Percentiles rank a stretch among this genome's conserved stretches.
phyloP scores from a whole-genome alignment of 495 filamentous ascomycete species.

The Rhypophila decipiens region DNA sequence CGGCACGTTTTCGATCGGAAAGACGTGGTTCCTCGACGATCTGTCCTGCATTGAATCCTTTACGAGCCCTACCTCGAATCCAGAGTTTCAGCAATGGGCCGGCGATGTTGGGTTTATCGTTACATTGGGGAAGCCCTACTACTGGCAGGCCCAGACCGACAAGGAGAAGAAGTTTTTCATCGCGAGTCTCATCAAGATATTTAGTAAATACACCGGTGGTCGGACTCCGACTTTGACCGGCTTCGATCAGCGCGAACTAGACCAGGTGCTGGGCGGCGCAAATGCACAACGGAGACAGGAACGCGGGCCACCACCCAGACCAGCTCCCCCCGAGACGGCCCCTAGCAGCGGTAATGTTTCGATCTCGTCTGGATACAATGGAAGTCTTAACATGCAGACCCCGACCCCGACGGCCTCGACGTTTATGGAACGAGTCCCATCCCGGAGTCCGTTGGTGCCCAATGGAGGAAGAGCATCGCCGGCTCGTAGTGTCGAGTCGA shows the following conservation, averaged over 20 bases:
- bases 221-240: slow-evolving; percentile 71
- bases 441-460: slow-evolving; percentile 25
- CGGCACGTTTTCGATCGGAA: slow-evolving; percentile 92
- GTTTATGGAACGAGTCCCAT: slow-evolving; percentile 16
- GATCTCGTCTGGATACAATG: slow-evolving; percentile 22
- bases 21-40: slow-evolving; percentile 94
- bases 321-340: slow-evolving; percentile 22
- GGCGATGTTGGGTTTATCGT: slow-evolving; percentile 79
- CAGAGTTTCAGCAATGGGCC: slow-evolving; percentile 69
- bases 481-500: slow-evolving; percentile 39
- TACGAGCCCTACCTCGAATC: slow-evolving; percentile 52
- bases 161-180: slow-evolving; percentile 99
- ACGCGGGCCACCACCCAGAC: slow-evolving; percentile 19
- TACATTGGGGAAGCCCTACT: slow-evolving; percentile 87
- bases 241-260: slow-evolving; percentile 73
- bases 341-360: slow-evolving; percentile 21
- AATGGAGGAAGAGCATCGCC: slow-evolving; percentile 32
- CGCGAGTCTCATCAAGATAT: slow-evolving; percentile 89
- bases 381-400: slow-evolving; percentile 5
- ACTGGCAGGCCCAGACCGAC: slow-evolving; percentile 84
- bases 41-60: slow-evolving; percentile 74
- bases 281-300: slow-evolving; percentile 20
- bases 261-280: slow-evolving; percentile 54
- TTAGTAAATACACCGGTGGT: slow-evolving; percentile 88
- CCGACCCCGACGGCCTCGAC: slow-evolving; percentile 7